Evolutionary conservation across 2,329 filamentous ascomycete species (phyloP).

Genomic region (Curvularia eragrostidis): DNA sequence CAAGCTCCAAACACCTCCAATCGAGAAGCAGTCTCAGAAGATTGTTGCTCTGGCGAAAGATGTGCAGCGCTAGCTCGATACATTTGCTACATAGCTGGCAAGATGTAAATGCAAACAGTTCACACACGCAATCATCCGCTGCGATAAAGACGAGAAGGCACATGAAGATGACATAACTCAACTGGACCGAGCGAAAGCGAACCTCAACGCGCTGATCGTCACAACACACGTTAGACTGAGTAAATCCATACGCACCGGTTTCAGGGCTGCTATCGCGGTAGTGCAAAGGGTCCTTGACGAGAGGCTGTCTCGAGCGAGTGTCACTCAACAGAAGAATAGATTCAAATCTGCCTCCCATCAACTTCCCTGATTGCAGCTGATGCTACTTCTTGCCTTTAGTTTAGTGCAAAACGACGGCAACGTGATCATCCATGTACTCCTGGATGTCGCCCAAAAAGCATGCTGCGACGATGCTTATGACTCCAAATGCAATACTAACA

Average conservation of each 20-base stretch:
- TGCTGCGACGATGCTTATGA: constrained; percentile 61
- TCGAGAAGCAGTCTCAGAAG: constrained; percentile 8
- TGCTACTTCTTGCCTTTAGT: no score
- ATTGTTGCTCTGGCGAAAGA: constrained; percentile 8
- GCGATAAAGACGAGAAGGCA: background rate
- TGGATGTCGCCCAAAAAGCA: constrained; percentile 66
- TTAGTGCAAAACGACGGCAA: constrained; percentile 28
- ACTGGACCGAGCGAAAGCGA: constrained; percentile 3
- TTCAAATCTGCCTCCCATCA: no score
- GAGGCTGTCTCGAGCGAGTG: no score
- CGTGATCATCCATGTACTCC: constrained; percentile 38
- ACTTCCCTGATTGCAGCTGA: no score
- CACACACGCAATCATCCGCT: constrained; percentile 4
- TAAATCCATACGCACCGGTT: constrained; percentile 6
- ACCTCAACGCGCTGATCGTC: constrained; percentile 8
- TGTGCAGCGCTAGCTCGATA: constrained; percentile 13
- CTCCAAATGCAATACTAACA: constrained; percentile 67
- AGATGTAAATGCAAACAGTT: constrained; percentile 12
- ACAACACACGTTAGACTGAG: constrained; percentile 10
- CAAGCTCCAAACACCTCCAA: constrained; percentile 9
- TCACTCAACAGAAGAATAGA: no score
- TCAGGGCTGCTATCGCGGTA: constrained; percentile 5
- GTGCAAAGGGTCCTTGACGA: constrained; percentile 7
- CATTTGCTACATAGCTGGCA: constrained; percentile 5
- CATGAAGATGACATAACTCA: constrained; percentile 1